Evolutionary conservation across 202 grass and related monocot species (phyloP).

Genomic region (Tripidium arundinaceum): DNA sequence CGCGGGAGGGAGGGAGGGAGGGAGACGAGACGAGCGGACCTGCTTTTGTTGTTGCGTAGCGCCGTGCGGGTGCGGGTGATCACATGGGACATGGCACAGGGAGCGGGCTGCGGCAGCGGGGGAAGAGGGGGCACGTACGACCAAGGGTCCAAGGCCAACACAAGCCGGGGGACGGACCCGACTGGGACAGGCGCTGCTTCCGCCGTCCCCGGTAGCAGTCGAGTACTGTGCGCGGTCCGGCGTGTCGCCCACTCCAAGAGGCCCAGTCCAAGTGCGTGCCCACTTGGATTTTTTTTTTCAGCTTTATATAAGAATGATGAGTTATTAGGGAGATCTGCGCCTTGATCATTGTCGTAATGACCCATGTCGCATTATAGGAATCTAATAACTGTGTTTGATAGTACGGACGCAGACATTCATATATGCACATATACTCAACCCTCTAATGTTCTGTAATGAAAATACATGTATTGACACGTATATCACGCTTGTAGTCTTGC

Average conservation of each 20-base stretch:
- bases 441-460: too few species aligned
- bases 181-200: background rate
- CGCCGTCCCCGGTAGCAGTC: background rate
- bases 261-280: background rate
- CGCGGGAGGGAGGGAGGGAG: constrained; percentile 41
- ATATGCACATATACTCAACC: too few species aligned
- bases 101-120: constrained; percentile 44
- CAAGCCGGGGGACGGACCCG: background rate
- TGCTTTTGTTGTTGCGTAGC: constrained; percentile 28
- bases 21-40: constrained; percentile 20
- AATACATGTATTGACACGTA: too few species aligned
- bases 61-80: background rate
- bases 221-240: background rate
- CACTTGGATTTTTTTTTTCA: background rate
- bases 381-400: too few species aligned
- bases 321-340: background rate
- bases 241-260: background rate
- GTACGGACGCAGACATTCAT: too few species aligned
- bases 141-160: background rate
- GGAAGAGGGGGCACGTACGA: background rate
- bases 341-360: background rate
- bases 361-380: background rate
- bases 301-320: background rate
- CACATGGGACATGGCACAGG: background rate
- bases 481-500: too few species aligned